Evolutionary conservation across 306 rosid species (phyloP).

Genomic region (Vachellia collinsii): DNA sequence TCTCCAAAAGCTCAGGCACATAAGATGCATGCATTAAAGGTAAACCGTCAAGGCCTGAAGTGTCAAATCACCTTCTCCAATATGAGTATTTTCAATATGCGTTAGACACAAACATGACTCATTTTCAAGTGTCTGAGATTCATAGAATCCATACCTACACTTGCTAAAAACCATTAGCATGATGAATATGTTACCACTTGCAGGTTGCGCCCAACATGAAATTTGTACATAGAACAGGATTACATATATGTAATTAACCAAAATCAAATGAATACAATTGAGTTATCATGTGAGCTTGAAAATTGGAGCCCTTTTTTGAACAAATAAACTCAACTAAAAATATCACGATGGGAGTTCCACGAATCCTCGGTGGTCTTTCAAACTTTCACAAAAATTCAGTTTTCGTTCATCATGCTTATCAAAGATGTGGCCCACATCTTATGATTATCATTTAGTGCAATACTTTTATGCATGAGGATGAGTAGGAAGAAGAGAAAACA

Average conservation of each 20-base stretch:
- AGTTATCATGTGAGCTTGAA: neutral
- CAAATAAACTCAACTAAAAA: conserved; percentile 6
- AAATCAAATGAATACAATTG: neutral
- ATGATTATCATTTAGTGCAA: conserved; percentile 24
- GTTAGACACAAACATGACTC: neutral
- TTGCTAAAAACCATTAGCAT: neutral
- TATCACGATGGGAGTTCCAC: neutral
- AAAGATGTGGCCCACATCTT: conserved; percentile 10
- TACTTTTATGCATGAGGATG: conserved; percentile 13
- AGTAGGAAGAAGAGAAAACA: conserved; percentile 12
- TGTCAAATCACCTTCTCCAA: neutral
- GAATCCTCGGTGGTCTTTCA: neutral
- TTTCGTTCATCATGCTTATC: conserved; percentile 10
- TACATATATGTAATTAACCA: neutral
- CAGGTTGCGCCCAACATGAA: neutral
- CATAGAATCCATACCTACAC: neutral
- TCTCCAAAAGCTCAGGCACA: conserved; percentile 14
- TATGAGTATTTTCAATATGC: neutral
- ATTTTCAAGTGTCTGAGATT: neutral
- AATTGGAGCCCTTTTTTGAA: conserved; percentile 7
- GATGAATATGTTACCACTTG: neutral
- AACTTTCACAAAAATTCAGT: neutral
- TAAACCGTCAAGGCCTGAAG: neutral
- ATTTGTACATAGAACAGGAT: no score
- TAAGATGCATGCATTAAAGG: neutral